phyloP scores from a whole-genome alignment of 176 grass and related monocot genomes.

The Oryza brachyantha region DNA sequence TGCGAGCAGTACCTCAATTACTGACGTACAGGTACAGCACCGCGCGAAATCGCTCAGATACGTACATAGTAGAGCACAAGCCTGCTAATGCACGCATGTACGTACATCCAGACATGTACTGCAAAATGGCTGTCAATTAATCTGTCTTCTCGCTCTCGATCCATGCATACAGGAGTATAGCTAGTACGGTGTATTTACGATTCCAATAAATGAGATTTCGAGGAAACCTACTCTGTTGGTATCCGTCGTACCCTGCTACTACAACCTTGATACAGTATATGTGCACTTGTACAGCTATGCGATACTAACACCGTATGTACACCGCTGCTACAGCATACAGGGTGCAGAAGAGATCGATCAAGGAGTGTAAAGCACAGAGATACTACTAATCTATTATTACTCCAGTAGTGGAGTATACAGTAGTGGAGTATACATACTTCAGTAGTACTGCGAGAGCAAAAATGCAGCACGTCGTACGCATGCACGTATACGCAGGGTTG shows the following conservation, averaged over 20 bases:
- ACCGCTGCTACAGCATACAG: neutral
- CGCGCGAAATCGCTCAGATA: neutral
- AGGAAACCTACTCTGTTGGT: neutral
- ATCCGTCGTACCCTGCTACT: neutral
- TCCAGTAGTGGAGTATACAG: no score
- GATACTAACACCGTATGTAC: neutral
- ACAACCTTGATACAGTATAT: neutral
- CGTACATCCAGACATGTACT: neutral
- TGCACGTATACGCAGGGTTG: neutral
- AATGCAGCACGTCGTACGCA: neutral
- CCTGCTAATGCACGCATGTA: neutral
- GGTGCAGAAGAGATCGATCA: neutral
- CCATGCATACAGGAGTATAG: no score
- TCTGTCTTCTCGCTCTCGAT: neutral
- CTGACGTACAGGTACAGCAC: neutral
- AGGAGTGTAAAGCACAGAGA: neutral
- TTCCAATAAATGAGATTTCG: conserved; percentile 21
- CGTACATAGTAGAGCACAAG: neutral
- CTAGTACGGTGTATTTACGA: neutral
- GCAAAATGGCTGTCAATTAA: conserved; percentile 3
- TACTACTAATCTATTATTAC: no score
- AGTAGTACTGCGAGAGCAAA: neutral
- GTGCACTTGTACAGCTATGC: neutral
- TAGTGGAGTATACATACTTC: no score
- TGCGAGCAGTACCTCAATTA: neutral